Evolutionary conservation across 352 stramenopile species (phyloP).

Genomic region (Phytopythium kandeliae): DNA sequence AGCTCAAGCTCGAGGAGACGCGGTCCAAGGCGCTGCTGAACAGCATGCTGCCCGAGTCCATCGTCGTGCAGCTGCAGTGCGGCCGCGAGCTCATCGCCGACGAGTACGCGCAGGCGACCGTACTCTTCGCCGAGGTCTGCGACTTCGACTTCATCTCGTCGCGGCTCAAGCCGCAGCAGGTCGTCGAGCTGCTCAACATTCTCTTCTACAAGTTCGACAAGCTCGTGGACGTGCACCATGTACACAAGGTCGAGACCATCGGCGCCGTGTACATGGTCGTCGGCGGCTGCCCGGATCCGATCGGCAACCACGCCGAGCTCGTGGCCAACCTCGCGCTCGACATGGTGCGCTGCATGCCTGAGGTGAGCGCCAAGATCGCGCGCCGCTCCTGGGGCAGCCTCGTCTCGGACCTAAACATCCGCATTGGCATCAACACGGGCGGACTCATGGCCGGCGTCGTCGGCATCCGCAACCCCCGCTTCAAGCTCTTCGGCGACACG

Average conservation of each 20-base stretch:
- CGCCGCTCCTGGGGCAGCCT: slow-evolving; percentile 60
- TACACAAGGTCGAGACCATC: slow-evolving; percentile 91
- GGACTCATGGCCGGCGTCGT: slow-evolving; percentile 83
- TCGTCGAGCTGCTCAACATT: slow-evolving; percentile 86
- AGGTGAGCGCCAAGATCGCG: slow-evolving; percentile 66
- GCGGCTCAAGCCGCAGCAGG: slow-evolving; percentile 72
- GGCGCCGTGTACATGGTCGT: slow-evolving; percentile 89
- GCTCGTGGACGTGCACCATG: slow-evolving; percentile 77
- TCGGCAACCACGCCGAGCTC: slow-evolving; percentile 67
- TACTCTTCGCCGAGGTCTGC: slow-evolving; percentile 78
- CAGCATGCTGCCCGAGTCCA: slow-evolving; percentile 78
- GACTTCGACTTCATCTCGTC: slow-evolving; percentile 84
- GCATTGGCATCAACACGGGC: slow-evolving; percentile 84
- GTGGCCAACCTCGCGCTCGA: slow-evolving; percentile 77
- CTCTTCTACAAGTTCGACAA: slow-evolving; percentile 89
- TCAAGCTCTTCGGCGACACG: slow-evolving; percentile 87
- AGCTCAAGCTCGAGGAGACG: slow-evolving; percentile 77
- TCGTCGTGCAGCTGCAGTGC: slow-evolving; percentile 69
- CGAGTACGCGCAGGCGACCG: slow-evolving; percentile 63
- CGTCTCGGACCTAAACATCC: slow-evolving; percentile 78
- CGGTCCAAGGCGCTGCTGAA: slow-evolving; percentile 75
- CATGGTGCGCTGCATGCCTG: slow-evolving; percentile 76
- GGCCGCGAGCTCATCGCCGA: slow-evolving; percentile 81
- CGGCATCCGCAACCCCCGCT: slow-evolving; percentile 75
- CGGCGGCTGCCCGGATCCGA: slow-evolving; percentile 66